A percentile compares a stretch with the other conserved stretches of the same genome.
Conservation (phyloP, 2,329 filamentous ascomycete genomes). For the Monilinia laxa region DNA sequence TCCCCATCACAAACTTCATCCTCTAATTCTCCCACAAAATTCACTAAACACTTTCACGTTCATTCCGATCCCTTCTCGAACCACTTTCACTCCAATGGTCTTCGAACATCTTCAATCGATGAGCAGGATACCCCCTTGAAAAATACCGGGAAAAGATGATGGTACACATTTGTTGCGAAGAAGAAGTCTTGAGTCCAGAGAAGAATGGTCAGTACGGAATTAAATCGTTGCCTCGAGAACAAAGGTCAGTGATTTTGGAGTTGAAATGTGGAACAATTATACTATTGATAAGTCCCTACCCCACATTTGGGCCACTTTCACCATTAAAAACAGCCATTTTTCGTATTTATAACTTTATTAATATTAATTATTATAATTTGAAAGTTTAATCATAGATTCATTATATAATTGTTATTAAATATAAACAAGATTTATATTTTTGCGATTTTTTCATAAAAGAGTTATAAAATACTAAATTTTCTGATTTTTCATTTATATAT, state of each 20-base stretch:
- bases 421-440: too few species aligned
- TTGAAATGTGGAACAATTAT: constrained; percentile 1
- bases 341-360: too few species aligned
- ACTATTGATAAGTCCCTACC: background rate
- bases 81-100: background rate
- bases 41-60: background rate
- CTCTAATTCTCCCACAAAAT: background rate
- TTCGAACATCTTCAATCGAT: too few species aligned
- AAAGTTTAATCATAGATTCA: too few species aligned
- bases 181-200: constrained; percentile 10
- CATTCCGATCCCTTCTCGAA: background rate
- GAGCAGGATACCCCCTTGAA: too few species aligned
- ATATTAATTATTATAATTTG: too few species aligned
- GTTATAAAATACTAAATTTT: too few species aligned
- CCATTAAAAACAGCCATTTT: too few species aligned
- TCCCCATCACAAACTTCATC: background rate
- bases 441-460: too few species aligned
- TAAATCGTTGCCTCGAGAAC: constrained; percentile 4
- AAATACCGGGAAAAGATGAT: background rate
- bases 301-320: too few species aligned
- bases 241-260: background rate
- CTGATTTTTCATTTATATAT: too few species aligned
- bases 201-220: constrained; percentile 14
- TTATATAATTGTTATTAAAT: too few species aligned
- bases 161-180: constrained; percentile 19